phyloP scores from a whole-genome alignment of 2,329 filamentous ascomycete species.

The Nothomitra cinnamomea region DNA sequence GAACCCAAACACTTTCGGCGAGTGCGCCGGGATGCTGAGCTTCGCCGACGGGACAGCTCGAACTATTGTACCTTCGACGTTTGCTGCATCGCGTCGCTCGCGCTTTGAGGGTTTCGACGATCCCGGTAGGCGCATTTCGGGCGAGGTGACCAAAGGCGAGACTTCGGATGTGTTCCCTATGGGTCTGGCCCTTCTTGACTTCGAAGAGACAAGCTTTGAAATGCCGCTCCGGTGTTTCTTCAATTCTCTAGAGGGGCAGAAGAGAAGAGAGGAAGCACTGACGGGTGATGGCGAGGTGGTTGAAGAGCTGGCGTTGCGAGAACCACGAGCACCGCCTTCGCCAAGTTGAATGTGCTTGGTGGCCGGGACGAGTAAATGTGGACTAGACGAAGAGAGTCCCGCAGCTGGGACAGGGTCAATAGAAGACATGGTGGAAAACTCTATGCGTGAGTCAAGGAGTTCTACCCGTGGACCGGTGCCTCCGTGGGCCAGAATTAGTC shows the following conservation, averaged over 20 bases:
- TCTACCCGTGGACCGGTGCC: too few species aligned
- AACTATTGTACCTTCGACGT: not conserved
- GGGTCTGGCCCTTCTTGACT: not conserved
- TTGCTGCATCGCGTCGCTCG: not conserved
- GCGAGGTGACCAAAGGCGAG: not conserved
- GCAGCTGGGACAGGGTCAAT: not conserved
- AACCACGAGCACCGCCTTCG: not conserved
- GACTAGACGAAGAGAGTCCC: not conserved
- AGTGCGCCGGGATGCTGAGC: not conserved
- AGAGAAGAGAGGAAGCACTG: not conserved
- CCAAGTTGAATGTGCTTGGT: not conserved
- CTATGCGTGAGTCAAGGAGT: too few species aligned
- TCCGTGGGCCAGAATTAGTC: not conserved
- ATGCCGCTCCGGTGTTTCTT: not conserved
- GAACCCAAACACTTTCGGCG: not conserved
- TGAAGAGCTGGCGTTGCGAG: not conserved
- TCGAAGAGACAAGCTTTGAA: not conserved
- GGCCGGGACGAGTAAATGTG: not conserved
- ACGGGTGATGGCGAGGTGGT: not conserved
- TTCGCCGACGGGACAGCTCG: not conserved
- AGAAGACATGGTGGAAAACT: not conserved
- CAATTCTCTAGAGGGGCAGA: not conserved
- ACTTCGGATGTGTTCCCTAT: not conserved
- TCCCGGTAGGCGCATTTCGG: not conserved
- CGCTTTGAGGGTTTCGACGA: not conserved